Percentiles rank a stretch among this genome's conserved stretches.
These are phyloP conservation scores for Malassezia brasiliensis DNA, from an alignment of 1,284 basidiomycete genomes.

Conservation along the genomic window DNA sequence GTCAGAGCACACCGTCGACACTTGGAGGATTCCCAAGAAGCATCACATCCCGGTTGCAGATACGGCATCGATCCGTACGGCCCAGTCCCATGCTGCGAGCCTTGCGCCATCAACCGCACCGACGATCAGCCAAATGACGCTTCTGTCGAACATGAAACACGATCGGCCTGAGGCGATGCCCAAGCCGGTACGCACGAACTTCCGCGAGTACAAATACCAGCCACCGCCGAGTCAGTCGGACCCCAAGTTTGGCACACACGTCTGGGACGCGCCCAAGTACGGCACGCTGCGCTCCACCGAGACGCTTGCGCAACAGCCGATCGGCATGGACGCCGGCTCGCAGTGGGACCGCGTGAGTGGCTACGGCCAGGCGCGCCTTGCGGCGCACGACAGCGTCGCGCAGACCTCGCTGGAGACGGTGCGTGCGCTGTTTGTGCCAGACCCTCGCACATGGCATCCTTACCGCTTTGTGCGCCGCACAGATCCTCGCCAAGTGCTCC, in stretches of 20 bases:
- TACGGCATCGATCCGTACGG: background rate
- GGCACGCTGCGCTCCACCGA: background rate
- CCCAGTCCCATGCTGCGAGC: background rate
- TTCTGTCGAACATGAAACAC: background rate
- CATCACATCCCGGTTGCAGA: background rate
- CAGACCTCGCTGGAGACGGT: background rate
- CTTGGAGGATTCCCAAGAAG: too few species aligned
- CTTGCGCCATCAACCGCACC: background rate
- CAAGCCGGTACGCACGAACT: background rate
- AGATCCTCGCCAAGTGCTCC: constrained; percentile 42
- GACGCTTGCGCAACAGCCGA: constrained; percentile 4
- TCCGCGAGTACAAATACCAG: background rate
- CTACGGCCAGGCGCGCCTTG: background rate
- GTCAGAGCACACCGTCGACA: too few species aligned
- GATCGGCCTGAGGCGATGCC: background rate
- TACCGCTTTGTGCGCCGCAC: constrained; percentile 39
- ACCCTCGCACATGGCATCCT: constrained; percentile 37
- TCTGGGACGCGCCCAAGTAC: constrained; percentile 7
- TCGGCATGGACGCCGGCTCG: constrained; percentile 11
- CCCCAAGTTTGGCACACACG: background rate
- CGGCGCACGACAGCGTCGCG: background rate
- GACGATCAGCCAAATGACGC: background rate
- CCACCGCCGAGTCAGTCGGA: background rate
- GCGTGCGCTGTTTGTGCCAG: constrained; percentile 32
- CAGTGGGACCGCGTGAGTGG: constrained; percentile 12